Evolutionary conservation across 1,284 basidiomycete species (phyloP).

Genomic region (Cutaneotrichosporon sp.): DNA sequence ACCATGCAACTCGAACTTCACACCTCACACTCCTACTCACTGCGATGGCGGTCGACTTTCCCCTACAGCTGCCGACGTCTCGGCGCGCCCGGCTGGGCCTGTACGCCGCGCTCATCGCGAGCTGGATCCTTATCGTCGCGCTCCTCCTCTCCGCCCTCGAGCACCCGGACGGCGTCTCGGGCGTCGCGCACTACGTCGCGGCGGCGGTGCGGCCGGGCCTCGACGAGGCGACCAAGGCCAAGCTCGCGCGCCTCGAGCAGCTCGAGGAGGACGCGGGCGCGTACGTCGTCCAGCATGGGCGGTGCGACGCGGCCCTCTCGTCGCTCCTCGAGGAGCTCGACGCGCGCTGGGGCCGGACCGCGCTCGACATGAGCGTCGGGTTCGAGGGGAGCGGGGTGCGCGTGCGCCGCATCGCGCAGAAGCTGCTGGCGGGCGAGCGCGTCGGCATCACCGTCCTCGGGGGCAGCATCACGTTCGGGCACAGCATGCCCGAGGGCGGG

Average conservation of each 20-base stretch:
- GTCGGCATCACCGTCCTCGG: constrained; percentile 11
- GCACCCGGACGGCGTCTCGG: neutral
- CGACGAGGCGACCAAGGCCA: neutral
- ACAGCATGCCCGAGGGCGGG: constrained; percentile 5
- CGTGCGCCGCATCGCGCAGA: constrained; percentile 1
- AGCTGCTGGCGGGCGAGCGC: neutral
- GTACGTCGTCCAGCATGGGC: neutral
- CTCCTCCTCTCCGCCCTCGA: neutral
- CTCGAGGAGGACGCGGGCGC: neutral
- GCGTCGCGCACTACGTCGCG: neutral
- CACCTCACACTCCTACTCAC: no score
- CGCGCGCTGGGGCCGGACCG: neutral
- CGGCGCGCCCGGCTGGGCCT: neutral
- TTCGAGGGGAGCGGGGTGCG: constrained; percentile 11
- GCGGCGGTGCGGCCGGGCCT: neutral
- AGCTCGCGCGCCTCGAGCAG: neutral
- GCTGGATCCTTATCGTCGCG: neutral
- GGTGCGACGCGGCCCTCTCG: neutral
- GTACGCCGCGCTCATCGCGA: neutral
- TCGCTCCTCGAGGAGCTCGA: neutral
- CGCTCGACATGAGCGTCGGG: constrained; percentile 16
- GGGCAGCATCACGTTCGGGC: constrained; percentile 10
- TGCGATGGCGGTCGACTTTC: neutral
- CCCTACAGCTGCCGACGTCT: neutral
- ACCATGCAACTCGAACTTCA: no score